Conservation (phyloP, 352 stramenopile species). For the Pythium apleroticum region DNA sequence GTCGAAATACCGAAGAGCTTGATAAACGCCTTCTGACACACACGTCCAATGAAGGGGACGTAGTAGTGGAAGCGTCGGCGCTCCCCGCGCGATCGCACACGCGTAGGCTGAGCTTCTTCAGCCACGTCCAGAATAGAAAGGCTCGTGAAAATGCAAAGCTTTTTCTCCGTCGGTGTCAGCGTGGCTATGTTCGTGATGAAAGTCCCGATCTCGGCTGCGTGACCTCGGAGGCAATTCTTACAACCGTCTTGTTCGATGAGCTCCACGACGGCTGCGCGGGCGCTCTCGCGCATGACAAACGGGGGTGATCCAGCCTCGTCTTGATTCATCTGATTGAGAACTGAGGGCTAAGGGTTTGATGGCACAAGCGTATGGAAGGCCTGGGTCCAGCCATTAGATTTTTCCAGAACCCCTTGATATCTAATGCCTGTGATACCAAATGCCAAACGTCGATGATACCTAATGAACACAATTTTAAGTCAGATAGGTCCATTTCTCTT, state of each 20-base stretch:
- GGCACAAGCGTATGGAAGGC: too few species aligned
- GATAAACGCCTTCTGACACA: constrained; percentile 16
- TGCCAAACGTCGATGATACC: too few species aligned
- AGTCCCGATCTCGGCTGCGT: constrained; percentile 5
- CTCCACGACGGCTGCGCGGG: neutral
- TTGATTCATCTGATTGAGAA: too few species aligned
- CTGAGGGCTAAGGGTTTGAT: too few species aligned
- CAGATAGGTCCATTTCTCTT: too few species aligned
- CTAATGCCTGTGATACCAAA: too few species aligned
- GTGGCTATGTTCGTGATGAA: neutral
- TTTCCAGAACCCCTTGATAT: too few species aligned
- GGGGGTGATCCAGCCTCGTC: too few species aligned
- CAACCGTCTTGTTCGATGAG: neutral
- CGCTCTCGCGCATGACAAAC: too few species aligned
- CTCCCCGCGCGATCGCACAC: neutral
- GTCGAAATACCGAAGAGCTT: constrained; percentile 7
- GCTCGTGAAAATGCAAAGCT: constrained; percentile 8
- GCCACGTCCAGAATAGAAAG: constrained; percentile 13
- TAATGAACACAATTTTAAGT: too few species aligned
- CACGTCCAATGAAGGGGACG: constrained; percentile 8
- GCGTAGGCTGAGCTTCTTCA: neutral
- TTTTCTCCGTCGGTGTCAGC: neutral
- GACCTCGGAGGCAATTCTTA: neutral
- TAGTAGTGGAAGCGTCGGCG: constrained; percentile 15
- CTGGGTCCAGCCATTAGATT: too few species aligned